Conservation (phyloP, 768 basidiomycete genomes). For the Cyclocybe cylindracea region DNA sequence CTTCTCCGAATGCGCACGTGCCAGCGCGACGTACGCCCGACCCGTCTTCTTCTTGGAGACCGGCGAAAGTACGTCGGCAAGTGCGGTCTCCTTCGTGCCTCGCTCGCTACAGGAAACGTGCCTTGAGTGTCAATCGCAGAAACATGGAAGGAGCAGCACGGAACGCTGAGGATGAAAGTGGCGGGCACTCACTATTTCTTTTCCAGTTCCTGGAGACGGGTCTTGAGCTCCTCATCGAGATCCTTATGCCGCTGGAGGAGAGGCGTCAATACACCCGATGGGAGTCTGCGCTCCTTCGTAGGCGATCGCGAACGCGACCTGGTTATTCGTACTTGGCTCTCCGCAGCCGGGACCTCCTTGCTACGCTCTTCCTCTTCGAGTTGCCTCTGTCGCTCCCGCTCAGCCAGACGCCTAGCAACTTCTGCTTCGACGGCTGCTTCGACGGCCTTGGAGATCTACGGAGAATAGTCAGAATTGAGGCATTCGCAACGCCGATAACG, state of each 20-base stretch:
- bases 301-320: conserved; percentile 31
- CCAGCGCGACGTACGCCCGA: conserved; percentile 80
- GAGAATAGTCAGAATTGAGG: neutral
- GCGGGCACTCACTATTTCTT: conserved; percentile 61
- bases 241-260: conserved; percentile 66
- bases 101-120: conserved; percentile 46
- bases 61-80: conserved; percentile 67
- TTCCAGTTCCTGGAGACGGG: conserved; percentile 68
- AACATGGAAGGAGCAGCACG: neutral
- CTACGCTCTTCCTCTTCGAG: conserved; percentile 34
- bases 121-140: neutral
- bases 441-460: conserved; percentile 70
- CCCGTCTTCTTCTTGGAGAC: conserved; percentile 81
- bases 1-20: conserved; percentile 82
- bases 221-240: conserved; percentile 66
- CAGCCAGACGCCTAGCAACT: conserved; percentile 65
- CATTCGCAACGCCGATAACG: neutral
- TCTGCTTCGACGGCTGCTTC: conserved; percentile 77
- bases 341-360: conserved; percentile 14
- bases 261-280: conserved; percentile 58
- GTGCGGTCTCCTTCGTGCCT: conserved; percentile 58
- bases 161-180: conserved; percentile 2
- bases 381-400: conserved; percentile 43
- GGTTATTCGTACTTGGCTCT: conserved; percentile 1
- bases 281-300: conserved; percentile 37